phyloP scores from a whole-genome alignment of 345 rosid genomes.

The Eucalyptus curtisii region DNA sequence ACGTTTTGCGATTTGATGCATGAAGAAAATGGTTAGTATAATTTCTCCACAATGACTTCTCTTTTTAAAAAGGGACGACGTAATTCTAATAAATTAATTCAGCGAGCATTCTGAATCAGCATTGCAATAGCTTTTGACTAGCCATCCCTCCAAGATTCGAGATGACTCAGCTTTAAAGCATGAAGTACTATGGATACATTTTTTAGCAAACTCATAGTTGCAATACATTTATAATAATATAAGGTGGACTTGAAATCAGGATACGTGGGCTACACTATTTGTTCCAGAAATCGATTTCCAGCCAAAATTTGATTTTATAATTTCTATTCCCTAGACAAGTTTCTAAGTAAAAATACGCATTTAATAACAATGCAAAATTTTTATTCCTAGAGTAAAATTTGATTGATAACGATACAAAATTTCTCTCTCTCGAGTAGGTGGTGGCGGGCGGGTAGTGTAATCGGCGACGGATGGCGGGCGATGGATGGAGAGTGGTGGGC shows the following conservation, averaged over 20 bases:
- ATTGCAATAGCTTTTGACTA: not conserved
- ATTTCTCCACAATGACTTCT: no score
- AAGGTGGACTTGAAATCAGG: not conserved
- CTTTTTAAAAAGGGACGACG: no score
- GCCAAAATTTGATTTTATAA: no score
- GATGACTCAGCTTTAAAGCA: not conserved
- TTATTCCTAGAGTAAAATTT: rapidly evolving
- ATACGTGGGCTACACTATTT: rapidly evolving
- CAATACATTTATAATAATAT: not conserved
- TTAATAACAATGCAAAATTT: rapidly evolving
- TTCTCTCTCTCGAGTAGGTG: no score
- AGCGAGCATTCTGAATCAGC: not conserved
- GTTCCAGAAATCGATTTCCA: no score
- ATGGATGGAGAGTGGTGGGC: no score
- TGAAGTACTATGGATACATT: not conserved
- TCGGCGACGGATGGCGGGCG: rapidly evolving
- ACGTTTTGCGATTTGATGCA: no score
- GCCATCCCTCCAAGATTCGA: not conserved
- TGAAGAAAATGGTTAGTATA: no score
- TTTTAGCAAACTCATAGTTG: not conserved
- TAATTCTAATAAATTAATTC: no score
- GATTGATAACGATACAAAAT: no score
- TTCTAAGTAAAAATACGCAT: no score
- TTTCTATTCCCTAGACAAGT: no score
- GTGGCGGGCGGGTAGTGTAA: rapidly evolving